Base-by-base conservation (phyloP, 768 basidiomycete genomes). In the Mycena capillaripes region DNA sequence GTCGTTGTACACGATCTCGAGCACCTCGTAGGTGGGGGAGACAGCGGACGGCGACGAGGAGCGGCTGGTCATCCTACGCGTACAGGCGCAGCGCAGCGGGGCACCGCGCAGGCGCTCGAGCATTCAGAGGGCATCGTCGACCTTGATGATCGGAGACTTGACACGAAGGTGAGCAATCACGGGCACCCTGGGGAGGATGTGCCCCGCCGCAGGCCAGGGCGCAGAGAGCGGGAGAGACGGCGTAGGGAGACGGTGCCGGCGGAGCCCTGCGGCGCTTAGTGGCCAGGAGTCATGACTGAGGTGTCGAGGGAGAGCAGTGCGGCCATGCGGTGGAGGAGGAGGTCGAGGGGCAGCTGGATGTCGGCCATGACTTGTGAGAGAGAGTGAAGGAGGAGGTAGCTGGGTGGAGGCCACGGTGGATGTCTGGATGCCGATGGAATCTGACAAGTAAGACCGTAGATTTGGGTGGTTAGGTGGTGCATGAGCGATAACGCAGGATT, bases 281-380 rank as follows among this genome's bases (percentile, higher is more conserved):
- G 36, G 36, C 50, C 25, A 10, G 3, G 16, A 30, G 25, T 11
- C 16, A n/a, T 10, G 21, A 60, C n/a, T 9, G 58, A 38, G 19
- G 68, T 36, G 53, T 55, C 27, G 12, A 72, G 60, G 29, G 62
- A 29, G 0, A 9, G 23, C 16, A 72, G 60, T 1, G 27, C 19
- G 8, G 71, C 60, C 44, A 63, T 62, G 36, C 59, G 71, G 7
- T 29, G 48, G 25, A 72, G 52, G 16, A 72, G n/a, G 23, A 21
- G n/a, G 48, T 46, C 66, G 60, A 72, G 65, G 29, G 60, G 59
- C 29, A 36, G 36, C 42, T 72, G 66, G 25, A 72, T 68, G 71
- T 72, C 71, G 44, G 53, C 44, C 11, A 36, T 10, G 23, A 19
- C 10, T 6, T 16, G 23, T 67, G 59, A 8, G 19, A 27, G 42